These are phyloP conservation scores for Setaria viridis DNA, from an alignment of 202 grass and related monocot genomes.

Conservation along the genomic window DNA sequence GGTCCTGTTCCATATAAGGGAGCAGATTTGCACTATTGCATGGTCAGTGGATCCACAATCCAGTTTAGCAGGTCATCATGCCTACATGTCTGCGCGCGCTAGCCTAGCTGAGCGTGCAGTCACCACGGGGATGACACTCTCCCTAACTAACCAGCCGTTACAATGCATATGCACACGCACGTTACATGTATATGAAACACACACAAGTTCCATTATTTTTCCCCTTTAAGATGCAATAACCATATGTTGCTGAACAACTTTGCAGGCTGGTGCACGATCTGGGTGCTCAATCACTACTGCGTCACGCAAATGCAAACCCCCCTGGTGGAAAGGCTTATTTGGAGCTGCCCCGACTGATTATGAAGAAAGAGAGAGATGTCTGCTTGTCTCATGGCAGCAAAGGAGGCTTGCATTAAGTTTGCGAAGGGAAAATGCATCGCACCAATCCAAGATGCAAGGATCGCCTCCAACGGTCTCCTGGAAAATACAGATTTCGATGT, in stretches of 20 bases:
- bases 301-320: constrained; percentile 75
- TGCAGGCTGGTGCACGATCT: constrained; percentile 64
- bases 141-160: too few species aligned
- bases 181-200: too few species aligned
- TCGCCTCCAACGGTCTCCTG: constrained; percentile 46
- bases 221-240: not conserved
- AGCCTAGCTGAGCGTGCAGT: too few species aligned
- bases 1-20: too few species aligned
- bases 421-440: constrained; percentile 67
- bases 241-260: not conserved
- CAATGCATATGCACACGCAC: too few species aligned
- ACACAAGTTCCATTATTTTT: not conserved
- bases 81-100: too few species aligned
- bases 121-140: too few species aligned
- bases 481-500: constrained; percentile 50
- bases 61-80: too few species aligned
- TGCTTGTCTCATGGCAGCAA: constrained; percentile 66
- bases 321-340: constrained; percentile 83
- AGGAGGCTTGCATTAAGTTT: constrained; percentile 76
- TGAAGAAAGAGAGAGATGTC: constrained; percentile 64
- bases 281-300: constrained; percentile 83
- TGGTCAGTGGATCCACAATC: too few species aligned
- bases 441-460: constrained; percentile 81
- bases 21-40: too few species aligned
- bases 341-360: constrained; percentile 54